Conservation (phyloP, 345 rosid species). For the Firmiana major region DNA sequence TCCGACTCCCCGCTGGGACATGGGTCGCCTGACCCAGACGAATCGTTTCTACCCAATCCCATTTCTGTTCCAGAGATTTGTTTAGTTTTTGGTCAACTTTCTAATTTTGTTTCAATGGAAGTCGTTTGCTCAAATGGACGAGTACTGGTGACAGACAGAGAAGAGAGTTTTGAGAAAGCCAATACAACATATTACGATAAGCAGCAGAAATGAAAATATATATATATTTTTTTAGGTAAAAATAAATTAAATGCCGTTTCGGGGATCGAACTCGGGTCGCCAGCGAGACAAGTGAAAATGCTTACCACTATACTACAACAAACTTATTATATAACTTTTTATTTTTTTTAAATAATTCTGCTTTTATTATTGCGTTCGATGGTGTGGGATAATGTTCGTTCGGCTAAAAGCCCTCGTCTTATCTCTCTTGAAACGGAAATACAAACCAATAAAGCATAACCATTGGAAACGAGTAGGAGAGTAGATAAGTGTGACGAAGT, state of each 20-base stretch:
- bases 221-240: too few species aligned
- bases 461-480: background rate
- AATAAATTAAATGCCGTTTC: conserved; percentile 45
- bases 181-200: background rate
- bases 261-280: conserved; percentile 98
- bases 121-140: background rate
- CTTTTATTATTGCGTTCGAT: too few species aligned
- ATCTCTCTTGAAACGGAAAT: background rate
- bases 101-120: background rate
- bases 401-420: background rate
- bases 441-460: too few species aligned
- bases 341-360: too few species aligned
- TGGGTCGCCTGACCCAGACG: conserved; percentile 26
- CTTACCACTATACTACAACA: conserved; percentile 98
- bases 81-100: background rate
- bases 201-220: too few species aligned
- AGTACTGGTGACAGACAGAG: background rate
- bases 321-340: too few species aligned
- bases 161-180: background rate
- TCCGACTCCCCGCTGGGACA: conserved; percentile 27
- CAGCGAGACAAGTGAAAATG: conserved; percentile 97
- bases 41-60: conserved; percentile 25
- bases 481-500: background rate
- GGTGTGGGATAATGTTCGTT: background rate
- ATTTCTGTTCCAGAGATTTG: background rate